Base-by-base conservation (phyloP, 345 rosid species). In the Rhizophora mangle region DNA sequence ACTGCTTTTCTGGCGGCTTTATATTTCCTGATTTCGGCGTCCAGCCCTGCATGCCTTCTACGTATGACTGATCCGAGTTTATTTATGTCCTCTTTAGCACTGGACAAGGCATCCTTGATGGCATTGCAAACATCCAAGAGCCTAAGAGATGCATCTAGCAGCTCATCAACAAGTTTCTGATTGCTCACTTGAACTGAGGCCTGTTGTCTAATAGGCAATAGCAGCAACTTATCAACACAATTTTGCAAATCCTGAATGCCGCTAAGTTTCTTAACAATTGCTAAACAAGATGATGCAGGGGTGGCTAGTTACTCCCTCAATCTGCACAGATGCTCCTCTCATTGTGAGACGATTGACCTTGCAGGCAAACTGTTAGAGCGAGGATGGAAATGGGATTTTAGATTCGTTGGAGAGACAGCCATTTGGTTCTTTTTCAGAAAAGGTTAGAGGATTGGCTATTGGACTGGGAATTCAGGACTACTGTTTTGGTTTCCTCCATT, bases 331-430 rank as follows among this genome's bases (percentile, higher is more conserved):
- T 79, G 79, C 68, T 80, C 82, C 39, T 78, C 70, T 7, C 81
- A 47, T 67, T 82, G 26, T 39, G 86, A 73, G 8, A 68, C 52
- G 18, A 80, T 54, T 32, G 75, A 71, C 46, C 73, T 78, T 3
- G 78, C 67, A 15, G 84, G 87, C 53, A 75, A 72, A 68, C 86
- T 83, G 71, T 80, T 79, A 2, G 91, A 86, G 3, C 91, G 77
- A 67, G 68, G 15, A 60, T 85, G 91, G 73, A 11, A 79, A 57
- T 77, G 72, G n/a, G 74, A 22, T 55, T 31, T 26, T 57, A 32
- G 29, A 4, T 43, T 26, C 29, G n/a, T 18, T 24, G 30, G 49
- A 15, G 27, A 13, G 58, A 6, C 4, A 55, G 59, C 59, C 59
- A 22, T 22, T 11, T 22, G 13, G 4, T 54, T 53, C 27, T 54